phyloP scores from a whole-genome alignment of 2,329 filamentous ascomycete species.

The Claviceps quebecensis region DNA sequence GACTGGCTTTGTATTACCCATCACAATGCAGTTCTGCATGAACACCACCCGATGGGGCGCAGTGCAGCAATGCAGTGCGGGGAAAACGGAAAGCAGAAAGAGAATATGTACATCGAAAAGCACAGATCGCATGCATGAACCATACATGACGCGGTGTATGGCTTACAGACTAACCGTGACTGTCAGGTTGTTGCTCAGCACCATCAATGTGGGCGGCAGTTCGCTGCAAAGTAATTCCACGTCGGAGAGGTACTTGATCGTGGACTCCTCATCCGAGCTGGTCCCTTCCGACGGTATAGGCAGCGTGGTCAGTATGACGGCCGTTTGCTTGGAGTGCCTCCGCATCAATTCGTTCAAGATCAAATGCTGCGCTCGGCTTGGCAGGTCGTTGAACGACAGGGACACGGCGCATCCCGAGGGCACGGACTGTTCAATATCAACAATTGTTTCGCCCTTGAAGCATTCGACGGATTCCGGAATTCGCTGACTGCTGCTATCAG shows the following conservation, averaged over 20 bases:
- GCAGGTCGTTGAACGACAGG: constrained; percentile 75
- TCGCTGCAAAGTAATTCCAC: constrained; percentile 66
- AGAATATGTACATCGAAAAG: neutral
- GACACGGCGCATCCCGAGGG: constrained; percentile 50
- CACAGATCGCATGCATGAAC: neutral
- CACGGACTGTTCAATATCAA: constrained; percentile 25
- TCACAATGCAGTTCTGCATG: neutral
- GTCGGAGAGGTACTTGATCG: constrained; percentile 61
- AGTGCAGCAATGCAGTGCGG: neutral
- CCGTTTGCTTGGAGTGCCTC: constrained; percentile 52
- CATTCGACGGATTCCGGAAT: constrained; percentile 26
- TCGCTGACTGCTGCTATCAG: constrained; percentile 24
- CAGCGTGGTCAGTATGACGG: constrained; percentile 70
- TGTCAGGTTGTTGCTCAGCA: constrained; percentile 82
- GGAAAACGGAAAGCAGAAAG: neutral
- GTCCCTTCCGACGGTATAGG: constrained; percentile 72
- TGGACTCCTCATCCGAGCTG: constrained; percentile 52
- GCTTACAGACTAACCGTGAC: constrained; percentile 61
- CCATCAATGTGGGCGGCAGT: constrained; percentile 61
- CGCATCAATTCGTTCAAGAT: constrained; percentile 77
- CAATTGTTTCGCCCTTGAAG: constrained; percentile 9
- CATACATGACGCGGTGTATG: neutral
- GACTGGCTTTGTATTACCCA: neutral
- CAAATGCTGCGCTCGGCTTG: constrained; percentile 70
- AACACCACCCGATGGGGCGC: neutral